phyloP scores from a whole-genome alignment of 169 alveolate genomes.

The Cryptosporidium muris region DNA sequence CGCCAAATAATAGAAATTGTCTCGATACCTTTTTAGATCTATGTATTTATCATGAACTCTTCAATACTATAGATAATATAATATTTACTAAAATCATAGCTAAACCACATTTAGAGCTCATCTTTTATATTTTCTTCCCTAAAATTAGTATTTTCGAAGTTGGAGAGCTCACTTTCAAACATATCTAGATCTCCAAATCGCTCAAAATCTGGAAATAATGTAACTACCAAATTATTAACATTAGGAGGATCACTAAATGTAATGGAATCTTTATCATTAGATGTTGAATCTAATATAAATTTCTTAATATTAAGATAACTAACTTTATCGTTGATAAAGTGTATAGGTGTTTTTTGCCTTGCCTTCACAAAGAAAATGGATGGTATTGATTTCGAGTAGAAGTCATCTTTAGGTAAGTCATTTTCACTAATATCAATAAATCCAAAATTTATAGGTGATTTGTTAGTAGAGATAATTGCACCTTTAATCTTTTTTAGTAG shows the following conservation, averaged over 20 bases:
- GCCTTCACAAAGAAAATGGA: conserved; percentile 20
- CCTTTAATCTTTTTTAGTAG: conserved; percentile 17
- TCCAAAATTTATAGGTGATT: conserved; percentile 37
- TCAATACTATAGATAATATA: background rate
- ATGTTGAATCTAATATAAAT: conserved; percentile 38
- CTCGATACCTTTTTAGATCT: background rate
- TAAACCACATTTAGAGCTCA: conserved; percentile 11
- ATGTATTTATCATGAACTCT: background rate
- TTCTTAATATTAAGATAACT: conserved; percentile 46
- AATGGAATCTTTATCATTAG: background rate
- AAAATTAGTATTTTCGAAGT: conserved; percentile 41
- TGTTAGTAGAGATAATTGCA: conserved; percentile 4
- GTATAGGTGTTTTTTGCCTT: background rate
- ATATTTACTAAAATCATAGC: background rate
- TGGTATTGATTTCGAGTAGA: conserved; percentile 41
- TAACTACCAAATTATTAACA: conserved; percentile 39
- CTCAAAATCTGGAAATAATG: conserved; percentile 58
- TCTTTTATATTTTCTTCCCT: conserved; percentile 22
- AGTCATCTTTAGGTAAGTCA: conserved; percentile 65
- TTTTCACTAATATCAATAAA: conserved; percentile 56
- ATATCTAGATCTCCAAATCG: conserved; percentile 20
- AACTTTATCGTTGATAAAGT: conserved; percentile 37
- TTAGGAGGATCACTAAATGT: conserved; percentile 49
- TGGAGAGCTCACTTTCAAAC: background rate
- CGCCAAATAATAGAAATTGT: background rate